Conservation (phyloP, 345 rosid species). For the Euphorbia lathyris region DNA sequence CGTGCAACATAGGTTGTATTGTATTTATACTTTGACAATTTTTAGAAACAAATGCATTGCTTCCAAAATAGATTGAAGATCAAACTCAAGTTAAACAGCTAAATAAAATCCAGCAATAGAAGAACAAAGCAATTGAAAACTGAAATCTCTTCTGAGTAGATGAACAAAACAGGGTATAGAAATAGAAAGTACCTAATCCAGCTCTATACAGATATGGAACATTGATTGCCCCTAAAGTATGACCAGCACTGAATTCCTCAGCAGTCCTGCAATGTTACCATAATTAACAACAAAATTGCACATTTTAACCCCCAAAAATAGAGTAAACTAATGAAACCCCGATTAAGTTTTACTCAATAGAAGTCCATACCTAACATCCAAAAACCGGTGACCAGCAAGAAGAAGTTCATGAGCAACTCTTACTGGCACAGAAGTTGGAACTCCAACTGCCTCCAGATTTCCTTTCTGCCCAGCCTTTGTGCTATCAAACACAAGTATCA, state of each 20-base stretch:
- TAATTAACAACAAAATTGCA: neutral
- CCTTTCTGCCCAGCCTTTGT: slow-evolving; percentile 30
- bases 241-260: slow-evolving; percentile 79
- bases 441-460: slow-evolving; percentile 41
- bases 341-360: too few species aligned
- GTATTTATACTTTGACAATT: neutral
- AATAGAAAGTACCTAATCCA: slow-evolving; percentile 52
- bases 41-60: neutral
- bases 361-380: slow-evolving; percentile 60
- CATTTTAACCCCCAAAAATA: neutral
- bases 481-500: slow-evolving; percentile 15
- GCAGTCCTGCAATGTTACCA: slow-evolving; percentile 46
- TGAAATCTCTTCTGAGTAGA: neutral
- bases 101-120: neutral
- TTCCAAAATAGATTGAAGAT: neutral
- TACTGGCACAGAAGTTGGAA: slow-evolving; percentile 82
- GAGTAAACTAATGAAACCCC: too few species aligned
- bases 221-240: slow-evolving; percentile 70
- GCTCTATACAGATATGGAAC: slow-evolving; percentile 78
- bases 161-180: neutral
- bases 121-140: neutral
- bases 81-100: neutral
- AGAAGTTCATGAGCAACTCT: slow-evolving; percentile 83
- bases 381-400: slow-evolving; percentile 74
- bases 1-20: too few species aligned